A percentile compares a stretch with the other conserved stretches of the same genome.
These are phyloP conservation scores for Fusarium sterilihyphosum DNA, from an alignment of 2,329 filamentous ascomycete genomes.

Conservation along the genomic window DNA sequence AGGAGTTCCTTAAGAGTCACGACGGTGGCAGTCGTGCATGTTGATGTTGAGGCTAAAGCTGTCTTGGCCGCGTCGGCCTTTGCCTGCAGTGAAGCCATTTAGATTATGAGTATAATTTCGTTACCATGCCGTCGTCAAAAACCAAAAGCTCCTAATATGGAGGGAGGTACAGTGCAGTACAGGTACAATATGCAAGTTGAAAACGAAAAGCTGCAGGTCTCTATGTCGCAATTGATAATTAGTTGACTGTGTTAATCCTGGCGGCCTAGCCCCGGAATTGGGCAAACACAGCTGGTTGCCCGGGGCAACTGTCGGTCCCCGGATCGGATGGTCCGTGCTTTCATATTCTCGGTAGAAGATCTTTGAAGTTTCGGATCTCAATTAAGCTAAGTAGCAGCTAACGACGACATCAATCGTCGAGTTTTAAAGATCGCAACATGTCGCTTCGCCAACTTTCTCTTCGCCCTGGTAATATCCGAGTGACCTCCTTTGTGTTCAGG, in stretches of 20 bases:
- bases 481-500: background rate
- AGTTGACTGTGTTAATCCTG: conserved; percentile 1
- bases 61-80: conserved; percentile 63
- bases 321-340: conserved; percentile 37
- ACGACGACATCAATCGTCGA: conserved; percentile 9
- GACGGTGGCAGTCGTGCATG: conserved; percentile 62
- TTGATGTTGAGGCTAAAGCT: conserved; percentile 62
- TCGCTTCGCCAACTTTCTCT: conserved; percentile 17
- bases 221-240: conserved; percentile 25
- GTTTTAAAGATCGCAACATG: conserved; percentile 22
- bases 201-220: conserved; percentile 37
- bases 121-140: conserved; percentile 49
- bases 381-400: background rate
- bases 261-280: conserved; percentile 26
- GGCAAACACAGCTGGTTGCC: conserved; percentile 50
- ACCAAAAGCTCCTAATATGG: conserved; percentile 38
- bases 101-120: conserved; percentile 39
- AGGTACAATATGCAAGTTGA: conserved; percentile 35
- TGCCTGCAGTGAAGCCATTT: conserved; percentile 57
- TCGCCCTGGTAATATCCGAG: conserved; percentile 3
- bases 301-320: conserved; percentile 47
- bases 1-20: conserved; percentile 60
- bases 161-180: conserved; percentile 33
- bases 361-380: conserved; percentile 11
- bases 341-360: conserved; percentile 30